Evolutionary conservation across 148 eudicot species (phyloP), one percentile per base, ranked within the genome.

Genomic region (Amaranthus hypochondriacus): DNA sequence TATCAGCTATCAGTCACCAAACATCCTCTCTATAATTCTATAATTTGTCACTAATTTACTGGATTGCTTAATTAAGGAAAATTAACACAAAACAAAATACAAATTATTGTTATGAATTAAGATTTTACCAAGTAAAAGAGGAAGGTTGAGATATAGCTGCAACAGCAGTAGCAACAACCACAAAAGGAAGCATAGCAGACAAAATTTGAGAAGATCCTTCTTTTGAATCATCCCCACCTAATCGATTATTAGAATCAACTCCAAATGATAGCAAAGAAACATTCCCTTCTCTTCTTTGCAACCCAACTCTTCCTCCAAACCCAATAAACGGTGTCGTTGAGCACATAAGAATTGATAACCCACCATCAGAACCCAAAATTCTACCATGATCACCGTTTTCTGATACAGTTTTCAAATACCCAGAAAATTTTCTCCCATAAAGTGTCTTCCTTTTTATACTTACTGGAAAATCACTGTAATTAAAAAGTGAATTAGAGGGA

Each of bases 161-260:
- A 4, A 96, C 73, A 0, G 97, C 96, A 39, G 99, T 96, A 75
- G 87, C 86, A 15, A 90, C 92, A 9, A 92, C 99, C 11, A 96
- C 99, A 77, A 92, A 87, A 1, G 99, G 99, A 56, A 96, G 89
- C 90, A 90, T 21, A 5, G 96, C 96, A 0, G 96, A 90, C 8
- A 96, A 64, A 72, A 82, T n/a, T 73, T 96, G 91, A 9, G 97
- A 89, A 62, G 78, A 72, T 78, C 85, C 91, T 12, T 69, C 59
- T 6, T 80, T 81, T 0, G 85, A 82, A 62, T 47, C 70, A 53
- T 47, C 66, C 3, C 60, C 64, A 56, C 58, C 5, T 6, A 76
- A 48, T 4, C 67, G 73, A 72, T 60, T 53, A 69, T 18, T 67
- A 56, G 43, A 21, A 59, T 48, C 57, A 66, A 69, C 76, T 6